Evolutionary conservation across 495 filamentous ascomycete species (phyloP).

Genomic region (Beverwykella pulmonaria): DNA sequence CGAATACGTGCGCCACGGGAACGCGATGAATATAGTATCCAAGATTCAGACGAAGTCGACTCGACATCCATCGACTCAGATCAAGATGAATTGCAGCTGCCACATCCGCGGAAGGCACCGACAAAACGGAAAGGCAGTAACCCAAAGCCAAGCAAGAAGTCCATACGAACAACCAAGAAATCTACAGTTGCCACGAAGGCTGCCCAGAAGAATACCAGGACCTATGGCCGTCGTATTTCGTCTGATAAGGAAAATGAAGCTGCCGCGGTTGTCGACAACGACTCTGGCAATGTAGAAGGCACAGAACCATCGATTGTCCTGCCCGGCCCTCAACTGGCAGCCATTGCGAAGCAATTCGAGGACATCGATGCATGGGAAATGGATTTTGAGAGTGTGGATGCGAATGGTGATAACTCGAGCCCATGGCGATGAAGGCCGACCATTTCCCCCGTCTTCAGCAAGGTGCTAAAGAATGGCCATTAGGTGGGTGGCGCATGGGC

Average conservation of each 20-base stretch:
- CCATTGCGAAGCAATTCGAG: slow-evolving; percentile 59
- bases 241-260: slow-evolving; percentile 56
- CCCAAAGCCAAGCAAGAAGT: slow-evolving; percentile 10
- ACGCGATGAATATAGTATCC: slow-evolving; percentile 41
- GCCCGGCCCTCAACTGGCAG: slow-evolving; percentile 47
- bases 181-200: neutral
- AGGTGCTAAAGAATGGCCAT: neutral
- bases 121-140: slow-evolving; percentile 1
- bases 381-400: slow-evolving; percentile 63
- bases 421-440: slow-evolving; percentile 30
- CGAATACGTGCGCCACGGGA: slow-evolving; percentile 19
- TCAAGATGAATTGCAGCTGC: slow-evolving; percentile 45
- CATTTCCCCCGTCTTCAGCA: neutral
- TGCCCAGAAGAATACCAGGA: slow-evolving; percentile 38
- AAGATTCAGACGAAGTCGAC: slow-evolving; percentile 36
- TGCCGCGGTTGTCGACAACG: slow-evolving; percentile 18
- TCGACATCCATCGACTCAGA: slow-evolving; percentile 39
- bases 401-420: slow-evolving; percentile 27
- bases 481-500: neutral
- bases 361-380: slow-evolving; percentile 73
- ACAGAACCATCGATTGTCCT: slow-evolving; percentile 39
- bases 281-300: slow-evolving; percentile 36
- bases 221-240: slow-evolving; percentile 41
- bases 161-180: slow-evolving; percentile 11
- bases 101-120: slow-evolving; percentile 24